These are phyloP conservation scores for Talaromyces sp. DNA, from an alignment of 2,329 filamentous ascomycete genomes.

Conservation along the genomic window DNA sequence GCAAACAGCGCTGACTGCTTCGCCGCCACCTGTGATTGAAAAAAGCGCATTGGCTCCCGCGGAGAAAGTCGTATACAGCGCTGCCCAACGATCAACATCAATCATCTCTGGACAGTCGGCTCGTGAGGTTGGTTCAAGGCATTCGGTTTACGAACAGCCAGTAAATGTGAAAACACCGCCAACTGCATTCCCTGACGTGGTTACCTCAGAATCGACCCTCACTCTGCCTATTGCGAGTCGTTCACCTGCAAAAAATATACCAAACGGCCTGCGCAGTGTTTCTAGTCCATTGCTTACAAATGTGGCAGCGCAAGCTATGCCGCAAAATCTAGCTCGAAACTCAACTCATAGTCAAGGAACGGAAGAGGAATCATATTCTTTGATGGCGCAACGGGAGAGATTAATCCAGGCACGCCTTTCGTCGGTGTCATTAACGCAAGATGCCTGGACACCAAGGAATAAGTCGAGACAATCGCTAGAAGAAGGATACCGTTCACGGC, in stretches of 20 bases:
- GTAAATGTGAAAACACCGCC: neutral
- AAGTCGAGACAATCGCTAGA: constrained; percentile 30
- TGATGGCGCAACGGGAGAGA: constrained; percentile 56
- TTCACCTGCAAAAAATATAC: neutral
- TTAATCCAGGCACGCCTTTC: constrained; percentile 46
- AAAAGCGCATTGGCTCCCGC: constrained; percentile 17
- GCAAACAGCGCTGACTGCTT: constrained; percentile 59
- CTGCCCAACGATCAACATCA: constrained; percentile 13
- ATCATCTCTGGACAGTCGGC: neutral
- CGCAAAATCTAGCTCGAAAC: neutral
- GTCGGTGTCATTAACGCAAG: constrained; percentile 35
- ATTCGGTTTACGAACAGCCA: neutral
- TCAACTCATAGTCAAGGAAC: constrained; percentile 18
- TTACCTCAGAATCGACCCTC: neutral
- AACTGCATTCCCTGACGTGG: neutral
- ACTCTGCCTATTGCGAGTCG: neutral
- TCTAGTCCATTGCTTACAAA: constrained; percentile 29
- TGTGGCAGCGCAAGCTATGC: constrained; percentile 21
- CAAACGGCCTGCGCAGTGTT: constrained; percentile 20
- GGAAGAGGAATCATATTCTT: constrained; percentile 40
- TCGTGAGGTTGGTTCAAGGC: neutral
- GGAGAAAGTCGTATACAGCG: neutral
- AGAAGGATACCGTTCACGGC: constrained; percentile 16
- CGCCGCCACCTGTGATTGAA: constrained; percentile 41
- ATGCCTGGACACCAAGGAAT: constrained; percentile 33